phyloP scores from a whole-genome alignment of 164 flowering plant species.

The Sedum album region DNA sequence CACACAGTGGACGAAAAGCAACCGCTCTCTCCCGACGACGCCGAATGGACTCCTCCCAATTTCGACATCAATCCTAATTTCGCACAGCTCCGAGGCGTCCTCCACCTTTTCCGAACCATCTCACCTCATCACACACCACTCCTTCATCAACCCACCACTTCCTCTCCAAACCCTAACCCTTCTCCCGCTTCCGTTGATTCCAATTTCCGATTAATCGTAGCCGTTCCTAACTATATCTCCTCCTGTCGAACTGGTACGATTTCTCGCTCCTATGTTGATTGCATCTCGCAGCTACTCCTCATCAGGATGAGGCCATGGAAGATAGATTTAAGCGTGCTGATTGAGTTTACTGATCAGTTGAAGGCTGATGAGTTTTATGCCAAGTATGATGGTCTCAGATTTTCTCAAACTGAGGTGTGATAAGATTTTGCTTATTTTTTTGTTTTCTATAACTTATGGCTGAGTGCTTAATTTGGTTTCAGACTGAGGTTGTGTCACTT shows the following conservation, averaged over 20 bases:
- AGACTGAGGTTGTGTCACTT: constrained; percentile 93
- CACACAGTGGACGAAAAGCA: constrained; percentile 2
- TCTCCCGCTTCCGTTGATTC: constrained; percentile 18
- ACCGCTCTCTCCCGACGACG: neutral
- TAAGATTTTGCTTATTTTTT: neutral
- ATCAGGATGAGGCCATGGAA: constrained; percentile 87
- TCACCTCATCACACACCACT: constrained; percentile 19
- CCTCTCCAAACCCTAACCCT: constrained; percentile 26
- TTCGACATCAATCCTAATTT: neutral
- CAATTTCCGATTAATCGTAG: constrained; percentile 56
- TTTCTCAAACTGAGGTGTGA: constrained; percentile 71
- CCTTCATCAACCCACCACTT: constrained; percentile 15
- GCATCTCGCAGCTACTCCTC: constrained; percentile 42
- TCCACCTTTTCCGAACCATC: constrained; percentile 64
- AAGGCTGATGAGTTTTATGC: constrained; percentile 50
- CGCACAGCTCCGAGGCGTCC: constrained; percentile 35
- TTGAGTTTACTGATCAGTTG: constrained; percentile 40
- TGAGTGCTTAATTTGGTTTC: constrained; percentile 9
- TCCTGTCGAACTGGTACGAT: constrained; percentile 52
- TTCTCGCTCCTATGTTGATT: constrained; percentile 45
- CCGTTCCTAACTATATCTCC: constrained; percentile 73
- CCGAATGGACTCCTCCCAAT: constrained; percentile 2
- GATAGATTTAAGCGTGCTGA: constrained; percentile 77
- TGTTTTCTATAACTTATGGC: neutral
- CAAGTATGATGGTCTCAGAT: constrained; percentile 52